Base-by-base conservation (phyloP, 345 rosid genomes). In the Dimocarpus longan region DNA sequence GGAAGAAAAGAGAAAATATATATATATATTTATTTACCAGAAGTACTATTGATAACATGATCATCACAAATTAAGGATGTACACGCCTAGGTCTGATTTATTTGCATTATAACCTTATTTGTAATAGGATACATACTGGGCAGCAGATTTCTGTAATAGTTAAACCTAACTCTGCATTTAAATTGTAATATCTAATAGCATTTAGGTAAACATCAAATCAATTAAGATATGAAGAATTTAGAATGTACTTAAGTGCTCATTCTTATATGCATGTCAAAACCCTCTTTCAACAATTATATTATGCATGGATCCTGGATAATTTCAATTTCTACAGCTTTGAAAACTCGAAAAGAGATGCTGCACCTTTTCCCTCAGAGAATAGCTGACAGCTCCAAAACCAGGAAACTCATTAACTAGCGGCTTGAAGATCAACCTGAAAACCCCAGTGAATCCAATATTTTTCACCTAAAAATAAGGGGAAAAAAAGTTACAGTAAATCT, bases 381-480 rank as follows among this genome's bases (percentile, higher is more conserved):
- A 93, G 80, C 86, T 90, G 68, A 97, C 91, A 74, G 99, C 99
- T 89, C 98, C 99, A 83, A 97, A 97, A 90, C 99, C 91, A 82
- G 99, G 99, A 75, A 97, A 88, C 80, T 94, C 98, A 16, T 89
- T 86, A 80, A 97, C 98, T 37, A 94, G 85, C 22, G 99, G 99
- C 92, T 88, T 94, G 82, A 97, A 94, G 76, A 94, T 93, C 87
- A 97, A 89, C 89, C 99, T 92, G 89, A 97, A 97, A 84, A 97
- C 94, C 86, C 99, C 99, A 68, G 99, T 92, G 82, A 97, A 97
- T 84, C 95, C 98, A 76, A 94, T 88, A 86, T 97, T 86, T 86
- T 93, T 97, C 79, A 97, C 99, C 99, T 97, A 79, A 67, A 73
- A 64, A 77, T 42, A 82, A 86, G 81, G 46, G 76, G 66, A 56